These are phyloP conservation scores for Erythrophleum fordii DNA, from an alignment of 306 rosid species.

Conservation along the genomic window DNA sequence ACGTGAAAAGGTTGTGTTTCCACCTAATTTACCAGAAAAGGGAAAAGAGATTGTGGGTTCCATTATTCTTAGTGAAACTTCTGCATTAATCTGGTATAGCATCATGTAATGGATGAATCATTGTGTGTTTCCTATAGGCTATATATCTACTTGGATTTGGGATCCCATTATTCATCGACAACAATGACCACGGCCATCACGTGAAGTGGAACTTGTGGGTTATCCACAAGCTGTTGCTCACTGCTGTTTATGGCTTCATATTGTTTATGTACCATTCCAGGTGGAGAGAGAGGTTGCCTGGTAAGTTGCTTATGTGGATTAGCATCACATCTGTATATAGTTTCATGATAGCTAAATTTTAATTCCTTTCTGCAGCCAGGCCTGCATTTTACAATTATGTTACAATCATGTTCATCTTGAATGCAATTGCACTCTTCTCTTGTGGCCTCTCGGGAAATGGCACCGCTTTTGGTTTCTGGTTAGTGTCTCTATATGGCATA, in stretches of 20 bases:
- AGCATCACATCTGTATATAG: conserved; percentile 1
- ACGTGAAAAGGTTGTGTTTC: neutral
- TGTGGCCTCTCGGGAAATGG: conserved; percentile 75
- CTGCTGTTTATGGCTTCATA: conserved; percentile 59
- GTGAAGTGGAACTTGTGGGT: conserved; percentile 69
- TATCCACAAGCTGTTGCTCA: conserved; percentile 63
- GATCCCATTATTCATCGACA: conserved; percentile 61
- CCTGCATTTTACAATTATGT: conserved; percentile 91
- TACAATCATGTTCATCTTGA: conserved; percentile 64
- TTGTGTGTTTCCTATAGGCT: conserved; percentile 53
- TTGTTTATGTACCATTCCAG: conserved; percentile 85
- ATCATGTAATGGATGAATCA: conserved; percentile 15
- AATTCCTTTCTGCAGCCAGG: conserved; percentile 67
- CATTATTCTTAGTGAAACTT: neutral
- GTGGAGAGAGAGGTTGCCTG: conserved; percentile 89
- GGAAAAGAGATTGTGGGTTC: neutral
- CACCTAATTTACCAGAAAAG: neutral
- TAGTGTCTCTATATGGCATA: conserved; percentile 17
- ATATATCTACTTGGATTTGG: conserved; percentile 58
- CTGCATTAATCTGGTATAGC: neutral
- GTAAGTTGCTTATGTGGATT: conserved; percentile 48
- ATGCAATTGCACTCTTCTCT: conserved; percentile 64
- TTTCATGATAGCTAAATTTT: conserved; percentile 33
- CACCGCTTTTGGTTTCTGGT: conserved; percentile 86
- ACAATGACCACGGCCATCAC: conserved; percentile 43